Evolutionary conservation across 306 rosid species (phyloP).

Genomic region (Vigna unguiculata): DNA sequence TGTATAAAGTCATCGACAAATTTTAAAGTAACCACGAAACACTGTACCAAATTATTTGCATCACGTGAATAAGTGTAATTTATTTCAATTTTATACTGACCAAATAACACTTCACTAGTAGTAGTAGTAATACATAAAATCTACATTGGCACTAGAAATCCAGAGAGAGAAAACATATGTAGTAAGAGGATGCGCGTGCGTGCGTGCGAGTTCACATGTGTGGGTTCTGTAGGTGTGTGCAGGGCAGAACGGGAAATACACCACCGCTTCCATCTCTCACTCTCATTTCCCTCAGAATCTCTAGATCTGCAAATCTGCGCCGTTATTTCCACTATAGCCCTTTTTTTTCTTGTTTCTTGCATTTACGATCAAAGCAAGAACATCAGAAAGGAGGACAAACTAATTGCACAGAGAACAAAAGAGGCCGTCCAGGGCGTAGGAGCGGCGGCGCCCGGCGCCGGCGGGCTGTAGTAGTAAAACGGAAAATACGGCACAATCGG

Average conservation of each 20-base stretch:
- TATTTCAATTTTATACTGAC: not conserved
- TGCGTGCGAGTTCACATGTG: not conserved
- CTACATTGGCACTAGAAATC: slow-evolving; percentile 31
- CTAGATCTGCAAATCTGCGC: slow-evolving; percentile 73
- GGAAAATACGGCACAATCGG: slow-evolving; percentile 97
- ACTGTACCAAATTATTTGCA: too few species aligned
- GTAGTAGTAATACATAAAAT: not conserved
- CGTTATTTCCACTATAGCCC: slow-evolving; percentile 46
- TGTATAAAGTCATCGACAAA: not conserved
- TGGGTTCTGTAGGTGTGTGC: not conserved
- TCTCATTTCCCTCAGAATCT: slow-evolving; percentile 39
- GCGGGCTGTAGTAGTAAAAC: slow-evolving; percentile 77
- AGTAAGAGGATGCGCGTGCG: not conserved
- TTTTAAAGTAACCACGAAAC: too few species aligned
- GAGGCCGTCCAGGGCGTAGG: slow-evolving; percentile 9
- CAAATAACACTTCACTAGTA: not conserved
- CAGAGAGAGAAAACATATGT: not conserved
- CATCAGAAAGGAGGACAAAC: slow-evolving; percentile 40
- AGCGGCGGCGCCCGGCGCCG: slow-evolving; percentile 54
- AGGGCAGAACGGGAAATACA: slow-evolving; percentile 45
- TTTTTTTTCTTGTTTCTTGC: not conserved
- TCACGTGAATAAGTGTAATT: not conserved
- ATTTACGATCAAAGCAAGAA: slow-evolving; percentile 52
- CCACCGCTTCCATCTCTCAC: not conserved
- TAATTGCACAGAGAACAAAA: slow-evolving; percentile 22